phyloP scores from a whole-genome alignment of 805 yeast species.

The Lipomyces sp. region DNA sequence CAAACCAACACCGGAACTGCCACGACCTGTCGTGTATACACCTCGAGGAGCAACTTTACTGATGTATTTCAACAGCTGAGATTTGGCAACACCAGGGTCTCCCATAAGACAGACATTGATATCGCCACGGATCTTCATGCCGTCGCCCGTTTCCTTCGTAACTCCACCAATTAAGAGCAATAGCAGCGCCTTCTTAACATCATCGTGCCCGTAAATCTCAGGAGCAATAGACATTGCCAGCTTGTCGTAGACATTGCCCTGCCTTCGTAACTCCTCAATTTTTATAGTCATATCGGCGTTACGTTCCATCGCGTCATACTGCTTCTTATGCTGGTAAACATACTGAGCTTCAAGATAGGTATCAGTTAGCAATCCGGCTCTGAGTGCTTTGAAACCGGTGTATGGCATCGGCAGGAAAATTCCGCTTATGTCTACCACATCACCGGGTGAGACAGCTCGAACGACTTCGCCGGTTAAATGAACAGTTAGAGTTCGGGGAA shows the following conservation, averaged over 20 bases:
- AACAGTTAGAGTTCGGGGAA: conserved; percentile 83
- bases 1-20: conserved; percentile 97
- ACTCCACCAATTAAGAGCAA: conserved; percentile 92
- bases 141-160: conserved; percentile 92
- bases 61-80: conserved; percentile 89
- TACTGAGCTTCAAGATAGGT: conserved; percentile 89
- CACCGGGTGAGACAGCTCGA: conserved; percentile 89
- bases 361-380: conserved; percentile 92
- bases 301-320: conserved; percentile 69
- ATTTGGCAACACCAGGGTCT: conserved; percentile 99
- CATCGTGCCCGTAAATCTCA: conserved; percentile 92
- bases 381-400: conserved; percentile 90
- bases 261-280: conserved; percentile 58
- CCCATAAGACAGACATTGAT: conserved; percentile 96
- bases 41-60: conserved; percentile 94
- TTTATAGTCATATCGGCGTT: conserved; percentile 60
- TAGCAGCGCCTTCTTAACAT: conserved; percentile 87
- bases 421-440: conserved; percentile 90
- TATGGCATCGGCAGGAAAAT: conserved; percentile 92
- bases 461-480: conserved; percentile 94
- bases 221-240: conserved; percentile 94
- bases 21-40: conserved; percentile 97
- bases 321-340: conserved; percentile 85
- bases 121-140: conserved; percentile 96
- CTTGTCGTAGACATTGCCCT: conserved; percentile 77